These are phyloP conservation scores for Botrytis squamosa DNA, from an alignment of 2,329 filamentous ascomycete species.

Conservation along the genomic window DNA sequence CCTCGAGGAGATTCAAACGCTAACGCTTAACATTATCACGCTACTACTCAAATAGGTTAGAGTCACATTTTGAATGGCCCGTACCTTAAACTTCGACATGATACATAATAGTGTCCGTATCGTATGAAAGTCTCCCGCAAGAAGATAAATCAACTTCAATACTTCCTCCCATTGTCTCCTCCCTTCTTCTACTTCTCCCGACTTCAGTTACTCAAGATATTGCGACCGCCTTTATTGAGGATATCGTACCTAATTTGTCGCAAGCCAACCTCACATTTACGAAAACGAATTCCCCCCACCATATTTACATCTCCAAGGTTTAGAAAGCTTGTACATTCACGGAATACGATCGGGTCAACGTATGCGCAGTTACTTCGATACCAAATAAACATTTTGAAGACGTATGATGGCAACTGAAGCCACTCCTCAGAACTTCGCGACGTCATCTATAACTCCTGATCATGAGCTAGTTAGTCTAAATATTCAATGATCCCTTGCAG, in stretches of 20 bases:
- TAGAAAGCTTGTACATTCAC: slow-evolving; percentile 26
- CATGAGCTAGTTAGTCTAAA: slow-evolving; percentile 38
- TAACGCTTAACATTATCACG: background rate
- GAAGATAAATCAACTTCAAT: slow-evolving; percentile 11
- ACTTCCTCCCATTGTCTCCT: background rate
- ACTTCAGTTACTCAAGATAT: background rate
- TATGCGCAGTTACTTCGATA: slow-evolving; percentile 38
- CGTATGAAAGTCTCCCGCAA: slow-evolving; percentile 5
- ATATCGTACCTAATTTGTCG: background rate
- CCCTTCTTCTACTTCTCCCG: background rate
- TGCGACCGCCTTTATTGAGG: background rate
- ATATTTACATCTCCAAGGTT: slow-evolving; percentile 3
- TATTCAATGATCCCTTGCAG: background rate
- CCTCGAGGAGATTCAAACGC: background rate
- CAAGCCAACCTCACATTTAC: slow-evolving; percentile 1
- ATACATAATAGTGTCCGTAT: slow-evolving; percentile 11
- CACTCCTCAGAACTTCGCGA: slow-evolving; percentile 49
- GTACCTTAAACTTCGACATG: slow-evolving; percentile 7
- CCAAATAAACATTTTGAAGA: slow-evolving; percentile 42
- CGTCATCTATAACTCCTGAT: slow-evolving; percentile 33
- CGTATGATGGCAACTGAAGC: slow-evolving; percentile 67
- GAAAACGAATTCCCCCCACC: slow-evolving; percentile 12
- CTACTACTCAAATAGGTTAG: background rate
- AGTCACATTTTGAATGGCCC: background rate
- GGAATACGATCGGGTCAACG: slow-evolving; percentile 18